phyloP scores from a whole-genome alignment of 1,284 basidiomycete species.

The Cutaneotrichosporon daszewskae region DNA sequence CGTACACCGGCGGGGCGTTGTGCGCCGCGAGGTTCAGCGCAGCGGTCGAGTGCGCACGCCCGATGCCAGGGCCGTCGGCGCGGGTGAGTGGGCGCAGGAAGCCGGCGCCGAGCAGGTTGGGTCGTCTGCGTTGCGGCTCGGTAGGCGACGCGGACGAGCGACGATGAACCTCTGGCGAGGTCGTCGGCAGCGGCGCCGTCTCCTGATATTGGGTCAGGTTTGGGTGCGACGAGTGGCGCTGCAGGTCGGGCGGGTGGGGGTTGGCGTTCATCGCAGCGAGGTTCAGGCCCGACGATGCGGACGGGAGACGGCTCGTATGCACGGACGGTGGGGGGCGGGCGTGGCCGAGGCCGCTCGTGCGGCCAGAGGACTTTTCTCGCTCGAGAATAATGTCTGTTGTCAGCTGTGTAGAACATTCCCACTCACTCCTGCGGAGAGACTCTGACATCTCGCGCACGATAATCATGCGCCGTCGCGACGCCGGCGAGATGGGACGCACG shows the following conservation, averaged over 20 bases:
- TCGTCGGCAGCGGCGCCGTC: not conserved
- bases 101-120: slow-evolving; percentile 28
- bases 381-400: slow-evolving; percentile 39
- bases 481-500: slow-evolving; percentile 34
- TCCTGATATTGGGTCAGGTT: slow-evolving; percentile 12
- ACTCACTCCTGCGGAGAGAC: slow-evolving; percentile 40
- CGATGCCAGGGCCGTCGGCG: slow-evolving; percentile 12
- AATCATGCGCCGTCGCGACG: slow-evolving; percentile 35
- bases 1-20: too few species aligned
- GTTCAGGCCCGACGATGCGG: slow-evolving; percentile 26
- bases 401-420: slow-evolving; percentile 1
- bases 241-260: slow-evolving; percentile 4
- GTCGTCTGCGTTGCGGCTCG: slow-evolving; percentile 18
- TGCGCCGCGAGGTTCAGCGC: slow-evolving; percentile 11
- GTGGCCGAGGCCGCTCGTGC: slow-evolving; percentile 10
- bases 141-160: slow-evolving; percentile 5
- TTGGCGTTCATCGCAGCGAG: slow-evolving; percentile 18
- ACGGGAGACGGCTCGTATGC: slow-evolving; percentile 24
- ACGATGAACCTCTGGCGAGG: not conserved
- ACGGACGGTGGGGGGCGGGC: slow-evolving; percentile 27
- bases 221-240: slow-evolving; percentile 26
- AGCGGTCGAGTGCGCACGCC: slow-evolving; percentile 19
- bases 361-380: slow-evolving; percentile 39
- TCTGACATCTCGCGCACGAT: slow-evolving; percentile 46
- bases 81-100: slow-evolving; percentile 40